A percentile compares a stretch with the other conserved stretches of the same genome.
phyloP scores from a whole-genome alignment of 139 green algal genomes.

The Edaphochlamys debaryana region DNA sequence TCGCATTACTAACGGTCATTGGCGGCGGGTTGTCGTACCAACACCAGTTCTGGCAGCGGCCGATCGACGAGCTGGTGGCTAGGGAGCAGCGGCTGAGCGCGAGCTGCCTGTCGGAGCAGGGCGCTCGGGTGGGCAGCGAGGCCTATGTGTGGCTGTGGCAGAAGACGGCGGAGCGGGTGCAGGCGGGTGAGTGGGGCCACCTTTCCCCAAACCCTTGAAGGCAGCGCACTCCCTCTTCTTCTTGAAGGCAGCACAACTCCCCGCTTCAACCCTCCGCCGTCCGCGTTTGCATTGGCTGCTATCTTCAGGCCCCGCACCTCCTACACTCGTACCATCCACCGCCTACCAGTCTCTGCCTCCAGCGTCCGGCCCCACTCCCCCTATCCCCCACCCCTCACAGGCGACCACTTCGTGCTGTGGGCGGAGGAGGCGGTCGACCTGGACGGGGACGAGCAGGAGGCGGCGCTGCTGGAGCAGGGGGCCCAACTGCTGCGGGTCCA shows the following conservation, averaged over 20 bases:
- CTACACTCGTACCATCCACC: neutral
- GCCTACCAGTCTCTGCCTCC: no score
- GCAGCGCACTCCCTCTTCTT: no score
- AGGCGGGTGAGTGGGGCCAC: neutral
- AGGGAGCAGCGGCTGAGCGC: neutral
- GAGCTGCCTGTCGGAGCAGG: slow-evolving; percentile 12
- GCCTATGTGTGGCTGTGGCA: slow-evolving; percentile 33
- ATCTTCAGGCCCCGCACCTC: no score
- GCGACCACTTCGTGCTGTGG: slow-evolving; percentile 39
- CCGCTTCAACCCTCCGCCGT: no score
- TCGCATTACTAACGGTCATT: neutral
- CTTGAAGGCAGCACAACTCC: no score
- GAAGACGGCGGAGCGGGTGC: slow-evolving; percentile 24
- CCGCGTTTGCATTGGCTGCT: no score
- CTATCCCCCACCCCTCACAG: neutral
- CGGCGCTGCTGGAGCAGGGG: neutral
- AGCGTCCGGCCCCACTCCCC: no score
- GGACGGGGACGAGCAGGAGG: neutral
- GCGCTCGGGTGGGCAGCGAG: slow-evolving; percentile 1
- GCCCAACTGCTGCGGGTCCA: slow-evolving; percentile 3
- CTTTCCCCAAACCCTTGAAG: no score
- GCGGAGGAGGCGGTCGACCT: slow-evolving; percentile 31
- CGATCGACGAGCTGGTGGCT: neutral
- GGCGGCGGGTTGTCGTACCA: slow-evolving; percentile 25
- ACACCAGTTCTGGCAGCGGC: slow-evolving; percentile 9